phyloP scores from a whole-genome alignment of 495 filamentous ascomycete genomes.

The Neurospora cerealis region DNA sequence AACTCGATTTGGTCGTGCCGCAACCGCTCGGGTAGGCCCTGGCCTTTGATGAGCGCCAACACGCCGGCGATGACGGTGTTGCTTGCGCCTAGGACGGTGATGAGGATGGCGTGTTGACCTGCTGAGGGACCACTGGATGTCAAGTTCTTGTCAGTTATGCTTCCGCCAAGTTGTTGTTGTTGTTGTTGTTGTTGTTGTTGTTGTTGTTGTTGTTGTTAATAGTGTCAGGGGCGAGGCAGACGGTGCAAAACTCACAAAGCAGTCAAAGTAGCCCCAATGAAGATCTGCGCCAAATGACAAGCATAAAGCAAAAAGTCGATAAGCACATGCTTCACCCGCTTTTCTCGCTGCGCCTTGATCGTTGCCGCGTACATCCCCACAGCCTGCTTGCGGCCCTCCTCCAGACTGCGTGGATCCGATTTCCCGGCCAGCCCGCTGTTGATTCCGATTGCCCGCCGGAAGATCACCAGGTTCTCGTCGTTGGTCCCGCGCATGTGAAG shows the following conservation, averaged over 20 bases:
- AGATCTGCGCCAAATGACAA: constrained; percentile 31
- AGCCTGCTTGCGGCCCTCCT: constrained; percentile 28
- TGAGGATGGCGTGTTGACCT: constrained; percentile 22
- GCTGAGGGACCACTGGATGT: constrained; percentile 26
- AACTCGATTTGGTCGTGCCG: constrained; percentile 33
- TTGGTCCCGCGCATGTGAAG: constrained; percentile 28
- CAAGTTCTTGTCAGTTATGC: background rate
- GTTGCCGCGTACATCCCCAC: constrained; percentile 29
- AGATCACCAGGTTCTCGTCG: constrained; percentile 36
- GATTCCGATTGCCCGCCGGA: constrained; percentile 33
- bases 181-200: no score
- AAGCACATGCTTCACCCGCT: constrained; percentile 14
- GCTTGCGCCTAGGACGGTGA: constrained; percentile 36
- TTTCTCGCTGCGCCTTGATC: constrained; percentile 19
- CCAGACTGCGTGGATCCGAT: constrained; percentile 18
- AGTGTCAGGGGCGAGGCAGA: background rate
- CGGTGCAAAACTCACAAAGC: constrained; percentile 16
- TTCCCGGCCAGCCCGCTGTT: constrained; percentile 16
- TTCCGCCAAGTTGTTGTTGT: no score
- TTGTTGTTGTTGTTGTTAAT: no score
- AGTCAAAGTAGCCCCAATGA: constrained; percentile 37
- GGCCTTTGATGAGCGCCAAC: constrained; percentile 36
- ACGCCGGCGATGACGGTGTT: constrained; percentile 43
- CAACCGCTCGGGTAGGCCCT: constrained; percentile 31
- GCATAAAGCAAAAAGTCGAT: constrained; percentile 26